phyloP scores from a whole-genome alignment of 83 land plant species.

The Isoetes engelmannii region DNA sequence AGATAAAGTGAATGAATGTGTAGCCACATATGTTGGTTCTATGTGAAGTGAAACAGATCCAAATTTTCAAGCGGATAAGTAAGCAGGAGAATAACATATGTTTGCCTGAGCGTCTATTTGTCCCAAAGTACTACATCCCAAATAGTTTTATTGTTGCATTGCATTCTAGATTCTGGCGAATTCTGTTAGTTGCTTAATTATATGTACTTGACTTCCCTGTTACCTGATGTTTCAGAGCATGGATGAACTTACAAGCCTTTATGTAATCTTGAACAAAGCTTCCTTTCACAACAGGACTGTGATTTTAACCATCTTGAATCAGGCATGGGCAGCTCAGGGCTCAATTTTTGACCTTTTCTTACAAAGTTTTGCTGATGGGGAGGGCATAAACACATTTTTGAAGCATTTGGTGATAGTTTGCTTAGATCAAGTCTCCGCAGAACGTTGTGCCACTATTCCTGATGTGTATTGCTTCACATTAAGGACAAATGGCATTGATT shows the following conservation, averaged over 20 bases:
- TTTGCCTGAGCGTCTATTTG: too few species aligned
- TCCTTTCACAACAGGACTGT: conserved; percentile 51
- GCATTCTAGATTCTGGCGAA: too few species aligned
- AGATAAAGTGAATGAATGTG: too few species aligned
- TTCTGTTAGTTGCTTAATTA: too few species aligned
- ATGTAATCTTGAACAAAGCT: conserved; percentile 25
- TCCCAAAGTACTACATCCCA: too few species aligned
- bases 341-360: conserved; percentile 65
- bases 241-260: conserved; percentile 25
- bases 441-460: conserved; percentile 24
- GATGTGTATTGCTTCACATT: conserved; percentile 28
- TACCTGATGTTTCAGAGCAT: too few species aligned
- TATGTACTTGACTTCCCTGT: too few species aligned
- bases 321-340: conserved; percentile 42
- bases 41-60: too few species aligned
- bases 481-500: conserved; percentile 45
- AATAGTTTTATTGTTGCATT: too few species aligned
- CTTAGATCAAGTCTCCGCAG: conserved; percentile 40
- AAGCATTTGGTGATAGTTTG: conserved; percentile 50
- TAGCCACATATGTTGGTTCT: too few species aligned
- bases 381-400: conserved; percentile 32
- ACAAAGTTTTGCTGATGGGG: conserved; percentile 45
- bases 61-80: too few species aligned
- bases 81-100: too few species aligned
- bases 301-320: conserved; percentile 49